Evolutionary conservation across 2,329 filamentous ascomycete species (phyloP).

Genomic region (Botrytis hyacinthi): DNA sequence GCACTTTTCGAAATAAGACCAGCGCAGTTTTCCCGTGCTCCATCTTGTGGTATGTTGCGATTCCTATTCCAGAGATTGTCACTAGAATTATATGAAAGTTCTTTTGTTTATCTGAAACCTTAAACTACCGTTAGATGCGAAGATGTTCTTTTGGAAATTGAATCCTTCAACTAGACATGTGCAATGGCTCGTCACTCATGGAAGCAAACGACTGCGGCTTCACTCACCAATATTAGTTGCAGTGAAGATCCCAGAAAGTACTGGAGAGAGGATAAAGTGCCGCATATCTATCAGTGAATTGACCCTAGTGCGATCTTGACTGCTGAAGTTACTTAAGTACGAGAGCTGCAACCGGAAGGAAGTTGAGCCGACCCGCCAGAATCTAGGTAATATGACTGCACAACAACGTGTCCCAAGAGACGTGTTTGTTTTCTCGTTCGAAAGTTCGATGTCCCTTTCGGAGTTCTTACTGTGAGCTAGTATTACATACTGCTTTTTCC

Average conservation of each 20-base stretch:
- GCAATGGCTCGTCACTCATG: not conserved
- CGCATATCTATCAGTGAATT: not conserved
- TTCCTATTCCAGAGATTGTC: not conserved
- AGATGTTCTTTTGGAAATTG: not conserved
- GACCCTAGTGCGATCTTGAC: no score
- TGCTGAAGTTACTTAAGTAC: no score
- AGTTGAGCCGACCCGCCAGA: not conserved
- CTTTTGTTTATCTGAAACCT: not conserved
- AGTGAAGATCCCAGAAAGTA: not conserved
- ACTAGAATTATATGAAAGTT: rapidly evolving
- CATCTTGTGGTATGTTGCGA: rapidly evolving
- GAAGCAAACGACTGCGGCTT: not conserved
- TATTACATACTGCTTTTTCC: no score
- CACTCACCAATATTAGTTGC: rapidly evolving
- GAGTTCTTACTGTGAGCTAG: not conserved
- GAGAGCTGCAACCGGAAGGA: not conserved
- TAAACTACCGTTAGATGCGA: not conserved
- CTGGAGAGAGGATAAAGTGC: no score
- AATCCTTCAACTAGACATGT: not conserved
- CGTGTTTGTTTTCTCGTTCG: no score
- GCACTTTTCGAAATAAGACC: not conserved
- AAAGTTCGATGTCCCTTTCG: not conserved
- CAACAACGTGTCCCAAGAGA: rapidly evolving
- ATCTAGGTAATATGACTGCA: not conserved
- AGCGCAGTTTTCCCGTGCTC: not conserved